Evolutionary conservation across 768 basidiomycete species (phyloP).

Genomic region (Ramaria sp.): DNA sequence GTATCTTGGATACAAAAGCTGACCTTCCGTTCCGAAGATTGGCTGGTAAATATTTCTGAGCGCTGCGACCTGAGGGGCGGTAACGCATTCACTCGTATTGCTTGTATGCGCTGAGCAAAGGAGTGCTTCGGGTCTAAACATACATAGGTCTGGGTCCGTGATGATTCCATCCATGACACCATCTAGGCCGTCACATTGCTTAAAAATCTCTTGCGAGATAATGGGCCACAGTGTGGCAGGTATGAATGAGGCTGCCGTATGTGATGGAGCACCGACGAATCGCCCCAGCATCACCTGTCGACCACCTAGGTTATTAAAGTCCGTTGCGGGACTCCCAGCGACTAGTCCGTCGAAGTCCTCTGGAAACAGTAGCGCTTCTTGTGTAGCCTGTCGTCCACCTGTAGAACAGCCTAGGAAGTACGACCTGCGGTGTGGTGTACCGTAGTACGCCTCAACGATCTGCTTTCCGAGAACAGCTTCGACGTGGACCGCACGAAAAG

Average conservation of each 20-base stretch:
- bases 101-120: constrained; percentile 11
- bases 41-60: constrained; percentile 18
- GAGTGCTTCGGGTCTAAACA: constrained; percentile 20
- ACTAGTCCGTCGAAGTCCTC: constrained; percentile 25
- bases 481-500: constrained; percentile 20
- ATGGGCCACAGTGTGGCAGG: constrained; percentile 18
- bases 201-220: constrained; percentile 21
- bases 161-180: constrained; percentile 23
- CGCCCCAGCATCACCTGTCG: constrained; percentile 10
- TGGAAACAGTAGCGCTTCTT: constrained; percentile 18
- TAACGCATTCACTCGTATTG: constrained; percentile 15
- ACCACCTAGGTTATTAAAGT: constrained; percentile 15
- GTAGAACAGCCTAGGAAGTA: constrained; percentile 24
- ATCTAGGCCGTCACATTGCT: constrained; percentile 23
- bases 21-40: constrained; percentile 19
- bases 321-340: constrained; percentile 22
- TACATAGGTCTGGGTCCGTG: constrained; percentile 17
- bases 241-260: constrained; percentile 15
- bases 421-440: constrained; percentile 11
- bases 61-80: constrained; percentile 17
- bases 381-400: constrained; percentile 22
- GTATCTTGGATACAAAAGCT: constrained; percentile 17
- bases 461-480: constrained; percentile 19
- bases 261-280: constrained; percentile 10
- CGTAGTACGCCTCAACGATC: constrained; percentile 19